Conservation (phyloP, 106 monocot species). For the Dendrobium chrysotoxum region DNA sequence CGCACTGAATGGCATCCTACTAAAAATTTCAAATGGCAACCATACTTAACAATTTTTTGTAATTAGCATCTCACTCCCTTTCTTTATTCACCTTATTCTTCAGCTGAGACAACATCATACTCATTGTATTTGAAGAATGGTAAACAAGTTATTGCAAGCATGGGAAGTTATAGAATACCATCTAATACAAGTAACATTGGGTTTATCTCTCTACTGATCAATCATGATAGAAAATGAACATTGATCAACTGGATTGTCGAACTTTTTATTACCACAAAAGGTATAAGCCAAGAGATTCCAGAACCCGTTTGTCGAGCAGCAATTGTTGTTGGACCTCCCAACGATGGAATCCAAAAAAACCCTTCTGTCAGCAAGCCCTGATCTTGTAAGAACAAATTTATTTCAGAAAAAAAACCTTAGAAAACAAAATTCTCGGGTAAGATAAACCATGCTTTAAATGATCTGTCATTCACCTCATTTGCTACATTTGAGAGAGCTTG, state of each 20-base stretch:
- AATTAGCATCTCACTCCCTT: no score
- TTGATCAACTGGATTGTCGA: background rate
- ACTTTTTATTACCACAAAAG: conserved; percentile 72
- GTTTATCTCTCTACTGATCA: background rate
- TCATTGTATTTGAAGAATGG: background rate
- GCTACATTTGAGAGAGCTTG: conserved; percentile 99
- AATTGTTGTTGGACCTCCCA: conserved; percentile 90
- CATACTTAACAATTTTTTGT: no score
- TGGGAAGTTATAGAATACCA: background rate
- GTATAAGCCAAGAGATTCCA: conserved; percentile 96
- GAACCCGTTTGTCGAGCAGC: conserved; percentile 97
- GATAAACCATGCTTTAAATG: background rate
- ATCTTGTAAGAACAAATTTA: conserved; percentile 13
- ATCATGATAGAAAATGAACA: background rate
- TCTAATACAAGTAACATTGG: background rate
- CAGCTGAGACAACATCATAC: no score
- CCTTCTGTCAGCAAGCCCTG: conserved; percentile 96
- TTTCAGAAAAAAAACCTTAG: background rate
- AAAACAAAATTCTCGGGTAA: background rate
- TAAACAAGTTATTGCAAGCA: background rate
- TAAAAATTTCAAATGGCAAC: no score
- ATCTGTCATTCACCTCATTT: conserved; percentile 61
- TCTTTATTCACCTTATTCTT: no score
- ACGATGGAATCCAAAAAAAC: conserved; percentile 97
- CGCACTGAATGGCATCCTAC: no score